Percentiles rank a stretch among this genome's conserved stretches.
Conservation (phyloP, 2,329 filamentous ascomycete species). For the Alternaria arbusti region DNA sequence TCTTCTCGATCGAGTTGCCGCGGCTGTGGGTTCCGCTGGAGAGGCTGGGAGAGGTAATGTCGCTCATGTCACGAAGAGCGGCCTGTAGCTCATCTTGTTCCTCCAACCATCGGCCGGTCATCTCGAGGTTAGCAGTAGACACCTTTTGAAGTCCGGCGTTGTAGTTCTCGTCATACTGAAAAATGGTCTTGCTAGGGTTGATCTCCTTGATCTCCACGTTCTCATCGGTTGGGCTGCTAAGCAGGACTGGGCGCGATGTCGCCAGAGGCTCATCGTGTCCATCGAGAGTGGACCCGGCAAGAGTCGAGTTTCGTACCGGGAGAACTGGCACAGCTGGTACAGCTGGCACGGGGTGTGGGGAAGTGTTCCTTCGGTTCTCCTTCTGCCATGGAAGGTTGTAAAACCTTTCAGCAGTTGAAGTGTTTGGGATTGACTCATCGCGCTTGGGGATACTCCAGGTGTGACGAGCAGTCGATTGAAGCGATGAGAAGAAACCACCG, state of each 20-base stretch:
- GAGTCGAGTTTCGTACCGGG: slow-evolving; percentile 30
- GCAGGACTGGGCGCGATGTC: slow-evolving; percentile 39
- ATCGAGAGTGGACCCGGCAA: slow-evolving; percentile 45
- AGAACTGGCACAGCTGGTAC: slow-evolving; percentile 25
- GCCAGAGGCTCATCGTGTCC: slow-evolving; percentile 40
- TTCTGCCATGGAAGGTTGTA: slow-evolving; percentile 80
- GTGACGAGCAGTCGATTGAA: slow-evolving; percentile 75
- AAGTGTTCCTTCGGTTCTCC: slow-evolving; percentile 49
- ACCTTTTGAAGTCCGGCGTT: slow-evolving; percentile 73
- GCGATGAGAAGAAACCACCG: slow-evolving; percentile 86
- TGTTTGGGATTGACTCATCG: slow-evolving; percentile 69
- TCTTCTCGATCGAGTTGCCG: slow-evolving; percentile 45
- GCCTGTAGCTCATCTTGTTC: slow-evolving; percentile 81
- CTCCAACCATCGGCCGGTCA: slow-evolving; percentile 84
- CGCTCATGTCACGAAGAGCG: slow-evolving; percentile 64
- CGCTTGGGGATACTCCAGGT: slow-evolving; percentile 73
- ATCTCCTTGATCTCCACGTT: slow-evolving; percentile 61
- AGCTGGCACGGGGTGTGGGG: slow-evolving; percentile 21
- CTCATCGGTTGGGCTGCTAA: slow-evolving; percentile 43
- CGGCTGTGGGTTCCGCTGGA: slow-evolving; percentile 41
- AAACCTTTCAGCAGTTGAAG: slow-evolving; percentile 89
- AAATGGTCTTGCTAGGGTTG: slow-evolving; percentile 68
- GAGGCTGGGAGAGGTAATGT: slow-evolving; percentile 49
- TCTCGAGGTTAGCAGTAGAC: slow-evolving; percentile 76
- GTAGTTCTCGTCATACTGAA: slow-evolving; percentile 78